Evolutionary conservation across 2,329 filamentous ascomycete genomes (phyloP).

Genomic region (Albifimbria verrucaria): DNA sequence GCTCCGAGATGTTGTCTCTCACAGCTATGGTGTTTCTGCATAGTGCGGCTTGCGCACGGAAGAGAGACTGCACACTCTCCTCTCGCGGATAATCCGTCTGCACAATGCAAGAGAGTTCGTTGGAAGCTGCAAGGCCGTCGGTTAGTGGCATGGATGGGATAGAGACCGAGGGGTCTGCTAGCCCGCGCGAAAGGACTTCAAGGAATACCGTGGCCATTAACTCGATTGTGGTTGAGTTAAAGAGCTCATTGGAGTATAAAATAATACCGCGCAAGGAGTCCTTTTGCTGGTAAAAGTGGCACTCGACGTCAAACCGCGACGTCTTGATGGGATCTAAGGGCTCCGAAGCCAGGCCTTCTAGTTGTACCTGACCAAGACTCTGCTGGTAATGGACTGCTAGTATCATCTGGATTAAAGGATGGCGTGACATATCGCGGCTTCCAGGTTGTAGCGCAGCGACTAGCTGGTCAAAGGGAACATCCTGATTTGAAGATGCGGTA

Average conservation of each 20-base stretch:
- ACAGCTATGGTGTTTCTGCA: constrained; percentile 7
- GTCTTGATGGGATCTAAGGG: neutral
- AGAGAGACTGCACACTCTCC: constrained; percentile 6
- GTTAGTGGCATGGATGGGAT: neutral
- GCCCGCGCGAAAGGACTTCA: neutral
- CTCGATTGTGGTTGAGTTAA: constrained; percentile 7
- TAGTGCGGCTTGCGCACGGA: constrained; percentile 1
- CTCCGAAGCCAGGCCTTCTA: constrained; percentile 5
- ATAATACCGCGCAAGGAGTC: constrained; percentile 3
- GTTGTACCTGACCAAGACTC: neutral
- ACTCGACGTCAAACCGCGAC: constrained; percentile 13
- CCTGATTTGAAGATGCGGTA: constrained; percentile 16
- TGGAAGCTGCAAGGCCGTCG: neutral
- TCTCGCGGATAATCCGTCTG: constrained; percentile 7
- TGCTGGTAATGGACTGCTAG: constrained; percentile 15
- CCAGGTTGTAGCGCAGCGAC: constrained; percentile 8
- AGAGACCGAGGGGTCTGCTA: neutral
- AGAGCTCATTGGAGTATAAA: constrained; percentile 11
- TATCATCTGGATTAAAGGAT: constrained; percentile 13
- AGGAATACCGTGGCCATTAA: constrained; percentile 5
- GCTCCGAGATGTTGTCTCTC: constrained; percentile 1
- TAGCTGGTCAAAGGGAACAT: constrained; percentile 18
- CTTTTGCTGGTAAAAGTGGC: constrained; percentile 9
- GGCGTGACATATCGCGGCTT: constrained; percentile 9
- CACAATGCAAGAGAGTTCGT: neutral